Percentiles rank a stretch among this genome's conserved stretches.
These are phyloP conservation scores for Cytospora leucostoma DNA, from an alignment of 2,329 filamentous ascomycete species.

Conservation along the genomic window DNA sequence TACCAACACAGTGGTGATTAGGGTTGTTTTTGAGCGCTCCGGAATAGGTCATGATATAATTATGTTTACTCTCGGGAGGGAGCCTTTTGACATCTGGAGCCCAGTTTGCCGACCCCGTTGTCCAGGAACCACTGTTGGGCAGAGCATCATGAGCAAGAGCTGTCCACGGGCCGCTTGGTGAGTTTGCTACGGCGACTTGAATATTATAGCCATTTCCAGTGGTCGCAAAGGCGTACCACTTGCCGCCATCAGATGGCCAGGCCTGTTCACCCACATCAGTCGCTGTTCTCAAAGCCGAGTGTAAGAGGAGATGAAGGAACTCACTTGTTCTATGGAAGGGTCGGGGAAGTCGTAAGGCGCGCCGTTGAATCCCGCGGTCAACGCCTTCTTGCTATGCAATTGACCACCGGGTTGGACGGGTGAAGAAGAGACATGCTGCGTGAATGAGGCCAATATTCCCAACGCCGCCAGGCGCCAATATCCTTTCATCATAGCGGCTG, in stretches of 20 bases:
- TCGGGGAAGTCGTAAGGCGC: slow-evolving; percentile 52
- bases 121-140: slow-evolving; percentile 55
- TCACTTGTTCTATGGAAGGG: slow-evolving; percentile 51
- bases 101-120: slow-evolving; percentile 56
- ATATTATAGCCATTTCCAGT: slow-evolving; percentile 52
- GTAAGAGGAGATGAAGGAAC: neutral
- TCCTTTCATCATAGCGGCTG: slow-evolving; percentile 5
- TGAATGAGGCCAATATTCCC: slow-evolving; percentile 21
- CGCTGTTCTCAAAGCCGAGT: neutral
- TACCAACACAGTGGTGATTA: slow-evolving; percentile 59
- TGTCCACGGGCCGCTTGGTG: slow-evolving; percentile 50
- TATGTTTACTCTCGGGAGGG: slow-evolving; percentile 40
- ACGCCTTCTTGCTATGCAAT: slow-evolving; percentile 18
- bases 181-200: slow-evolving; percentile 53
- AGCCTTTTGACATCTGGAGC: slow-evolving; percentile 60
- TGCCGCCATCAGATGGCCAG: slow-evolving; percentile 40
- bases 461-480: slow-evolving; percentile 8
- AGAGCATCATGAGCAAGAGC: slow-evolving; percentile 54
- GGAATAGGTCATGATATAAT: slow-evolving; percentile 62
- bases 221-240: slow-evolving; percentile 61
- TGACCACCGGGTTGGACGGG: slow-evolving; percentile 4
- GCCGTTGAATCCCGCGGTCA: slow-evolving; percentile 19
- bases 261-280: slow-evolving; percentile 23
- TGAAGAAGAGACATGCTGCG: slow-evolving; percentile 6
- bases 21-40: slow-evolving; percentile 45